phyloP scores from a whole-genome alignment of 306 rosid genomes.

The Trifolium pratense region DNA sequence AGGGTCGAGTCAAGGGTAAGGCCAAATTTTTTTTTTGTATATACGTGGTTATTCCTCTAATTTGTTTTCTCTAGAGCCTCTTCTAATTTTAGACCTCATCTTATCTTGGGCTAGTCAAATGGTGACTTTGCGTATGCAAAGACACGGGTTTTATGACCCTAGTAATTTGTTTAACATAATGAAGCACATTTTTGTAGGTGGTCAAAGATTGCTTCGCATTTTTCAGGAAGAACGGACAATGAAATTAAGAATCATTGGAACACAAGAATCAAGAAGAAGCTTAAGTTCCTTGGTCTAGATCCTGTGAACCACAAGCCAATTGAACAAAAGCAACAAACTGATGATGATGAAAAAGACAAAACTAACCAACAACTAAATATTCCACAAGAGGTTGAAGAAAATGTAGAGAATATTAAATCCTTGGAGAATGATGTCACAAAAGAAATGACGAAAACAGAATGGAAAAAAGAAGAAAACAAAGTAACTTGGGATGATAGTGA shows the following conservation, averaged over 20 bases:
- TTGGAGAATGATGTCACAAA: slow-evolving; percentile 31
- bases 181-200: slow-evolving; percentile 60
- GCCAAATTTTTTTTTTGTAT: background rate
- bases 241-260: slow-evolving; percentile 99
- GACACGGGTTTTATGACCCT: background rate
- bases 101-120: background rate
- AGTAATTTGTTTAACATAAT: slow-evolving; percentile 17
- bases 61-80: background rate
- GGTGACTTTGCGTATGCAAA: background rate
- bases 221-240: slow-evolving; percentile 94
- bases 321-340: slow-evolving; percentile 41
- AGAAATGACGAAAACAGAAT: slow-evolving; percentile 36
- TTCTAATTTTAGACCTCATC: background rate
- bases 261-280: slow-evolving; percentile 85
- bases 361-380: slow-evolving; percentile 13
- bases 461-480: slow-evolving; percentile 40
- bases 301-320: slow-evolving; percentile 59
- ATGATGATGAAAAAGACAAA: slow-evolving; percentile 38
- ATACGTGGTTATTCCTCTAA: background rate
- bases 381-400: slow-evolving; percentile 37
- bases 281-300: slow-evolving; percentile 75
- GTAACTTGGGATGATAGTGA: slow-evolving; percentile 42
- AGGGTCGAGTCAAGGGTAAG: background rate
- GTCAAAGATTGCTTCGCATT: slow-evolving; percentile 95
- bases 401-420: slow-evolving; percentile 34